Base-by-base conservation (phyloP, 176 grass and related monocot species). In the Triticum turgidum region DNA sequence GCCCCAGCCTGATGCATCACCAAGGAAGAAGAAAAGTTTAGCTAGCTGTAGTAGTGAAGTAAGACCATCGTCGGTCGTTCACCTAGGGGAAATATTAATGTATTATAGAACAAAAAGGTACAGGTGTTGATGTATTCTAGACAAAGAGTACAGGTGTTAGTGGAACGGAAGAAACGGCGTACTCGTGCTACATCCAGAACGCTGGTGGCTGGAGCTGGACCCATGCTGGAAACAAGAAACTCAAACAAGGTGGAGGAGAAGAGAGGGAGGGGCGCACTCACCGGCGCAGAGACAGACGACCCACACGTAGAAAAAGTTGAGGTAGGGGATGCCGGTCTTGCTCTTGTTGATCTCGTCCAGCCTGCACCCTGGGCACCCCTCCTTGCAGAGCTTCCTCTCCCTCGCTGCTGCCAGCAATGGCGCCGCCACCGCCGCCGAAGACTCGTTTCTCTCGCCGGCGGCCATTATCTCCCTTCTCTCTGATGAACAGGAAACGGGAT, bases 261-360 rank as follows among this genome's bases (percentile, higher is more conserved):
- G 77, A 42, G 33, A 14, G 58, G 13, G 59, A 9, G 9, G 52
- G 51, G 22, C 1, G 27, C 7, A 34, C 63, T 81, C 30, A 93
- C 91, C 14, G 9, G 91, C 83, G 79, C 79, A 71, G 77, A 93
- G 86, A 86, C 78, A 87, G 82, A 93, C 91, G 49, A 90, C 75
- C 91, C 91, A 93, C 6, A 93, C 62, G 91, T 90, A 93, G 88
- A 90, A 90, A 86, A 93, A 93, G 22, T 83, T 85, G 82, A 65
- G 88, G 91, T 88, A 93, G 45, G 91, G 88, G 67, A 93, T 33
- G 77, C 83, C 89, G 35, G 58, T 6, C 4, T 13, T 67, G 68
- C 38, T 12, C 86, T 83, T 79, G 73, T 88, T 88, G 7, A 11
- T 68, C 66, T 74, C 73, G 11, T 90, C 83, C 27, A 83, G 68